phyloP scores from a whole-genome alignment of 2,329 filamentous ascomycete species.

The Tolypocladium sp. region DNA sequence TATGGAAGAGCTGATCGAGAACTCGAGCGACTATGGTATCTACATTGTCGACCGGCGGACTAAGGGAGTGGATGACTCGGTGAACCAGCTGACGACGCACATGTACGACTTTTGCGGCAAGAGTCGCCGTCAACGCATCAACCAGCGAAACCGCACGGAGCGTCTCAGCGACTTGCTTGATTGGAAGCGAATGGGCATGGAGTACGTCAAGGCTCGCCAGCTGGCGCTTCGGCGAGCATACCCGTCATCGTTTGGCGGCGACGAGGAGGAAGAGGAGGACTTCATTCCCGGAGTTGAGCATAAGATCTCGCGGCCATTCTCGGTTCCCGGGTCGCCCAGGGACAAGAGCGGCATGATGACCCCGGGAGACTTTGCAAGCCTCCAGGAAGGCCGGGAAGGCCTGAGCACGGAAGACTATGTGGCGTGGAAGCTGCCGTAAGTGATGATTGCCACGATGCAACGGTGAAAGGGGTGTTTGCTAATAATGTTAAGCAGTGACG shows the following conservation, averaged over 20 bases:
- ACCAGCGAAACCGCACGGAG: constrained; percentile 95
- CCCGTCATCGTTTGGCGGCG: constrained; percentile 71
- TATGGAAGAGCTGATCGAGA: constrained; percentile 98
- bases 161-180: constrained; percentile 88
- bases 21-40: constrained; percentile 95
- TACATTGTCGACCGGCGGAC: constrained; percentile 94
- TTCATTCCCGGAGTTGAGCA: constrained; percentile 89
- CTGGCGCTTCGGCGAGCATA: constrained; percentile 87
- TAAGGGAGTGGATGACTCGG: constrained; percentile 94
- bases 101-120: constrained; percentile 95
- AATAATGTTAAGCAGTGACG: constrained; percentile 50
- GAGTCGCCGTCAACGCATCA: constrained; percentile 93
- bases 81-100: constrained; percentile 78
- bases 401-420: constrained; percentile 96
- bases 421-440: constrained; percentile 95
- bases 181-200: constrained; percentile 99
- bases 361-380: constrained; percentile 89
- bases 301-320: constrained; percentile 92
- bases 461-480: background rate
- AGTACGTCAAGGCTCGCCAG: constrained; percentile 96
- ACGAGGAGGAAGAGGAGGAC: constrained; percentile 76
- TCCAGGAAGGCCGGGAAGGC: constrained; percentile 90
- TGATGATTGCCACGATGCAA: constrained; percentile 19
- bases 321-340: constrained; percentile 84
- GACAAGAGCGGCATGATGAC: constrained; percentile 98